These are phyloP conservation scores for Magnaporthales sp. DNA, from an alignment of 2,329 filamentous ascomycete species.

Conservation along the genomic window DNA sequence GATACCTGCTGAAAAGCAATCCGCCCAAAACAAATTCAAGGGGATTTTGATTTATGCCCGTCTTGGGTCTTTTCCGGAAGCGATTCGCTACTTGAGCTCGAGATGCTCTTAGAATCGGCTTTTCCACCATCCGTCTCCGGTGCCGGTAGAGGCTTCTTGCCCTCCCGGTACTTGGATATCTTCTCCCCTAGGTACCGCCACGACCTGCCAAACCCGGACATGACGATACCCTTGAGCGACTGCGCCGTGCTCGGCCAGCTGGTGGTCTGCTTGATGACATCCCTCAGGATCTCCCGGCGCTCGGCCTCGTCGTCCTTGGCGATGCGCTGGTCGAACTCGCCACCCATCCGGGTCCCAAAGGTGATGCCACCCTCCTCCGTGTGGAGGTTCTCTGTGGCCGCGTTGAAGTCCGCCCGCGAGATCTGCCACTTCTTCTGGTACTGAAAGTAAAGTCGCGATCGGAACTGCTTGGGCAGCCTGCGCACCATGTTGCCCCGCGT, in stretches of 20 bases:
- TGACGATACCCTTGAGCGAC: slow-evolving; percentile 75
- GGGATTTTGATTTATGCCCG: neutral
- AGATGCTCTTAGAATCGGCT: neutral
- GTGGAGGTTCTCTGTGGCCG: slow-evolving; percentile 69
- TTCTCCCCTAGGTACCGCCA: slow-evolving; percentile 79
- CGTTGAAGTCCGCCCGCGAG: slow-evolving; percentile 71
- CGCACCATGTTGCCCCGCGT: slow-evolving; percentile 95
- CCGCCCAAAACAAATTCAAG: neutral
- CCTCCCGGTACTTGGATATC: slow-evolving; percentile 52
- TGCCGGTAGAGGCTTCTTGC: slow-evolving; percentile 14
- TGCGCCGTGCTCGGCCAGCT: slow-evolving; percentile 87
- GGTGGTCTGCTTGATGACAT: slow-evolving; percentile 79
- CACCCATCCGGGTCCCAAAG: slow-evolving; percentile 67
- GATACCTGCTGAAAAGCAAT: neutral
- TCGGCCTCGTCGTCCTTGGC: slow-evolving; percentile 58
- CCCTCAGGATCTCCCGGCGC: slow-evolving; percentile 61
- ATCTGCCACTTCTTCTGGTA: slow-evolving; percentile 89
- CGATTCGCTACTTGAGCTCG: neutral
- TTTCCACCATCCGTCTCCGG: neutral
- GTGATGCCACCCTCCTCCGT: slow-evolving; percentile 59
- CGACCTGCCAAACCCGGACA: slow-evolving; percentile 62
- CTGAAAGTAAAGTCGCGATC: slow-evolving; percentile 84
- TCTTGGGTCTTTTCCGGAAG: neutral
- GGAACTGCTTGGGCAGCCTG: slow-evolving; percentile 77
- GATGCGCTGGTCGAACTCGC: slow-evolving; percentile 79